Evolutionary conservation across 768 basidiomycete species (phyloP), one percentile per base, ranked within the genome.

Genomic region (Pisolithus sp.): DNA sequence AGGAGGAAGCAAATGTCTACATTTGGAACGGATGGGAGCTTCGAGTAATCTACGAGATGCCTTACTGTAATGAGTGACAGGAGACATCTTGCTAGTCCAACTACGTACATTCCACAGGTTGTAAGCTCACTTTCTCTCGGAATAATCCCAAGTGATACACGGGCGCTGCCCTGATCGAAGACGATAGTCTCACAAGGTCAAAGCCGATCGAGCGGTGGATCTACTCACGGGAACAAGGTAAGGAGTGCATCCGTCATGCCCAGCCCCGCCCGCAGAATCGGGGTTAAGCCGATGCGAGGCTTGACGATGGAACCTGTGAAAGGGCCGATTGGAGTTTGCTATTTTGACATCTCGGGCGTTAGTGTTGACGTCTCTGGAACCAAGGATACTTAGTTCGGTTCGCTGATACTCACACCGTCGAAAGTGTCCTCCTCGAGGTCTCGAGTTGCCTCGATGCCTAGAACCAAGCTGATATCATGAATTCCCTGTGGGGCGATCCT

Each of bases 61-160:
- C 26, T 13, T 31, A 34, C 12, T 34, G 34, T 34, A 34, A 39
- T 46, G 8, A 50, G 39, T 31, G n/a, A 47, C 26, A 38, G 13
- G 31, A 23, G 34, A 20, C 17, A 15, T 23, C n/a, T 7, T 21
- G 41, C 36, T 38, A 28, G 30, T n/a, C 24, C 21, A 23, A 26
- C 50, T n/a, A 59, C 78, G 50, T 57, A 88, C 89, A 93, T 79
- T 95, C 91, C 12, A 95, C 90, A 7, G 95, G 93, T 52, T 93
- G 91, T 49, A 96, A 73, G 34, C 81, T 83, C 15, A 86, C 80
- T 63, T 89, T 93, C 71, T 92, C 93, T 50, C 93, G 76, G 69
- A 82, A 96, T 20, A 97, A 68, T 20, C 94, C 94, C 41, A 97
- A 78, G 63, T 96, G 93, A 59, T 93, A 92, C 3, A 96, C 91